Percentiles rank a stretch among this genome's conserved stretches.
Evolutionary conservation across 495 filamentous ascomycete species (phyloP).

Genomic region (Glutinoglossum americanum): DNA sequence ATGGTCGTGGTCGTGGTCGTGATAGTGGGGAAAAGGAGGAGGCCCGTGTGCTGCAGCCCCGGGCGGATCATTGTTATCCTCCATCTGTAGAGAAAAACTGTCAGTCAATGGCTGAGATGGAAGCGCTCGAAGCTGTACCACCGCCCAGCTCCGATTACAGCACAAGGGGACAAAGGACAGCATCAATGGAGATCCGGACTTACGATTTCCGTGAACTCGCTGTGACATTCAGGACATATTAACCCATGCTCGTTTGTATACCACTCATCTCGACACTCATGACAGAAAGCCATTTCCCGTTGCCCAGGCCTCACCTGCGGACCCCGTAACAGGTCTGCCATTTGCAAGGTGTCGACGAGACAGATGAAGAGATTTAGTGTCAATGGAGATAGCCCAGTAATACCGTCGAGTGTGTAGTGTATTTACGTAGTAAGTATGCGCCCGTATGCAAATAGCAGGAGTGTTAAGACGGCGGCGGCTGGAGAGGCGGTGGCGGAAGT

Average conservation of each 20-base stretch:
- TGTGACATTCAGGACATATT: constrained; percentile 51
- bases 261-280: constrained; percentile 63
- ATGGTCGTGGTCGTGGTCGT: background rate
- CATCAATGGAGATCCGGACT: constrained; percentile 9
- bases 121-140: background rate
- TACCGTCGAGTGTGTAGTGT: background rate
- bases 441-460: too few species aligned
- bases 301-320: constrained; percentile 7
- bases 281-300: constrained; percentile 59
- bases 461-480: too few species aligned
- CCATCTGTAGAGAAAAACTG: background rate
- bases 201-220: constrained; percentile 74
- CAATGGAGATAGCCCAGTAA: background rate
- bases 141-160: background rate
- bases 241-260: constrained; percentile 42
- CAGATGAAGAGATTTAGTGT: background rate
- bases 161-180: background rate
- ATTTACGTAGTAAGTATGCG: too few species aligned
- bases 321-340: constrained; percentile 12
- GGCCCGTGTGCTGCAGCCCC: background rate
- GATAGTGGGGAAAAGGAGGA: background rate
- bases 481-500: too few species aligned
- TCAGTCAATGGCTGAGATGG: background rate
- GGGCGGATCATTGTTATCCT: constrained; percentile 2
- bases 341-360: constrained; percentile 2